Evolutionary conservation across 441 rosid genomes (phyloP).

Genomic region (Dalechampia spathulata): DNA sequence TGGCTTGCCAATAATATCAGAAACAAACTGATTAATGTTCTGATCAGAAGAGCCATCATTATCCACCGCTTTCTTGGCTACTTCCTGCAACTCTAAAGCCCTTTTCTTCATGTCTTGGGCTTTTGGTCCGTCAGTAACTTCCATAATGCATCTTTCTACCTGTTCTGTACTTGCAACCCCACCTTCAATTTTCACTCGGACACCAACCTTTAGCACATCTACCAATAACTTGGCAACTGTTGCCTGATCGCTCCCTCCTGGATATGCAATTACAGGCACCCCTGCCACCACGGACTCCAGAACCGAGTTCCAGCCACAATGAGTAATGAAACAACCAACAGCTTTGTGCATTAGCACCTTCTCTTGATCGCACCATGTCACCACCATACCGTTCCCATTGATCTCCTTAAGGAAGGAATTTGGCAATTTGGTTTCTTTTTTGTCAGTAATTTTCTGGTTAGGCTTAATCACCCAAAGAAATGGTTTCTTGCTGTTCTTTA

Average conservation of each 20-base stretch:
- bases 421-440: slow-evolving; percentile 24
- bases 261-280: slow-evolving; percentile 49
- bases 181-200: slow-evolving; percentile 40
- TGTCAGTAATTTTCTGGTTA: slow-evolving; percentile 16
- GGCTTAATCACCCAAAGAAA: slow-evolving; percentile 72
- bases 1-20: slow-evolving; percentile 18
- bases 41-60: slow-evolving; percentile 51
- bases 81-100: slow-evolving; percentile 49
- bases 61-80: slow-evolving; percentile 45
- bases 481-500: slow-evolving; percentile 33
- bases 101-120: slow-evolving; percentile 42
- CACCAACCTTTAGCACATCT: slow-evolving; percentile 48
- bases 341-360: slow-evolving; percentile 56
- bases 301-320: slow-evolving; percentile 78
- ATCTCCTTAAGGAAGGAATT: slow-evolving; percentile 38
- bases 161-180: slow-evolving; percentile 47
- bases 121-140: slow-evolving; percentile 40
- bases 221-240: slow-evolving; percentile 46
- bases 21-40: slow-evolving; percentile 35
- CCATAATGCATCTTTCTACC: slow-evolving; percentile 43
- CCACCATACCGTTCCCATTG: slow-evolving; percentile 40
- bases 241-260: slow-evolving; percentile 72
- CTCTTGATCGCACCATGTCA: slow-evolving; percentile 68
- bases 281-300: slow-evolving; percentile 52
- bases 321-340: slow-evolving; percentile 50